phyloP scores from a whole-genome alignment of 2,329 filamentous ascomycete species.

The Nannizziopsis barbatae region DNA sequence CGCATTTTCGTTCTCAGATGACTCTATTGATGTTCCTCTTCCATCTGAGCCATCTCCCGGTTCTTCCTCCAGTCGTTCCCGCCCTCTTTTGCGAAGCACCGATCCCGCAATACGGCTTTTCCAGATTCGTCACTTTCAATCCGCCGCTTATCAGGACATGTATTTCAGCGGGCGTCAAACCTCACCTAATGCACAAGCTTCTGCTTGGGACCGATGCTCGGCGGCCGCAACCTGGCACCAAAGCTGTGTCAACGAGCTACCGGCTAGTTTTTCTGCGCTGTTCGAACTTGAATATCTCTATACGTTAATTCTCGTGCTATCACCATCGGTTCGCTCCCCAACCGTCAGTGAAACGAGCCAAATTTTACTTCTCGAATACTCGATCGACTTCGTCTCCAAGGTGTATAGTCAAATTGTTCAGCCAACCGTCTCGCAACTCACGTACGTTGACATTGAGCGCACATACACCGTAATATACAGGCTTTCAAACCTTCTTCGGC shows the following conservation, averaged over 20 bases:
- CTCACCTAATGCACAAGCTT: conserved; percentile 52
- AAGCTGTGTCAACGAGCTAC: conserved; percentile 55
- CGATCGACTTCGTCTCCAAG: conserved; percentile 66
- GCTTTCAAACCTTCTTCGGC: conserved; percentile 45
- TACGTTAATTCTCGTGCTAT: conserved; percentile 80
- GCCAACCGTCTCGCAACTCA: conserved; percentile 53
- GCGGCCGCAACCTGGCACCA: conserved; percentile 70
- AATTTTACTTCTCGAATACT: conserved; percentile 73
- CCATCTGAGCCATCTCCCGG: conserved; percentile 44
- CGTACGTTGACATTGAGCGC: conserved; percentile 77
- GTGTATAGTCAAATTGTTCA: conserved; percentile 57
- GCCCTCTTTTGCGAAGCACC: conserved; percentile 46
- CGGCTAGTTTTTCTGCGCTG: conserved; percentile 56
- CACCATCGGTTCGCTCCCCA: conserved; percentile 64
- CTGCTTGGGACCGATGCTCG: conserved; percentile 32
- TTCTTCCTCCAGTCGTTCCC: conserved; percentile 30
- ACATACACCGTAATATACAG: conserved; percentile 58
- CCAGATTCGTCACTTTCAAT: conserved; percentile 73
- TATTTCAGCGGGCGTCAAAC: conserved; percentile 64
- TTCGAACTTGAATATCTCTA: conserved; percentile 85
- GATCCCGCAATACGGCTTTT: conserved; percentile 69
- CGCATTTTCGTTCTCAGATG: conserved; percentile 88
- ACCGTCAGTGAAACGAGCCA: conserved; percentile 63
- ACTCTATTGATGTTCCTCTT: conserved; percentile 69
- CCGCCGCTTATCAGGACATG: conserved; percentile 77